Evolutionary conservation across 768 basidiomycete genomes (phyloP).

Genomic region (Psilocybe subaeruginosa): DNA sequence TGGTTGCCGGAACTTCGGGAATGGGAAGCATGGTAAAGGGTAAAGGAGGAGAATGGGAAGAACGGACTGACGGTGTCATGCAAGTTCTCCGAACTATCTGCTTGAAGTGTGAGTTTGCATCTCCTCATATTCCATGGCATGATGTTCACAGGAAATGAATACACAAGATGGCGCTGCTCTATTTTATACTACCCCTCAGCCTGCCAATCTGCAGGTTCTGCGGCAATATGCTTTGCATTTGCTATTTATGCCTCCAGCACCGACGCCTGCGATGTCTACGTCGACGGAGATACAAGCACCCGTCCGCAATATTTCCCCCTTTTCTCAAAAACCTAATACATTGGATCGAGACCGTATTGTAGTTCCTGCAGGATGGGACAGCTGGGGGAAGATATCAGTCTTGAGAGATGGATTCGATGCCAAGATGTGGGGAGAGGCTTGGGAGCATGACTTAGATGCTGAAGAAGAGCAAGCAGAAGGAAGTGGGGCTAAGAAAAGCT

Average conservation of each 20-base stretch:
- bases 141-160: neutral
- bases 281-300: constrained; percentile 71
- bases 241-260: constrained; percentile 78
- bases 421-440: constrained; percentile 76
- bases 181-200: constrained; percentile 88
- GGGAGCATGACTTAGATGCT: constrained; percentile 70
- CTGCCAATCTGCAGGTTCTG: constrained; percentile 72
- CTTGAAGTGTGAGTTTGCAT: constrained; percentile 74
- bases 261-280: constrained; percentile 60
- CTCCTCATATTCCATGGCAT: neutral
- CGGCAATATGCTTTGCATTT: constrained; percentile 85
- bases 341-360: constrained; percentile 92
- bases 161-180: constrained; percentile 83
- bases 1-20: constrained; percentile 74
- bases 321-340: constrained; percentile 85
- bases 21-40: constrained; percentile 93
- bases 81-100: constrained; percentile 93
- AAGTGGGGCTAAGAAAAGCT: constrained; percentile 71
- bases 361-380: constrained; percentile 97
- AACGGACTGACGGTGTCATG: constrained; percentile 93
- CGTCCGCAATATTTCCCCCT: constrained; percentile 82
- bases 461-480: constrained; percentile 44
- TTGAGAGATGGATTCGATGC: constrained; percentile 92
- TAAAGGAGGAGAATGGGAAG: constrained; percentile 93
- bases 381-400: constrained; percentile 94